These are phyloP conservation scores for Dorcoceras hygrometricum DNA, from an alignment of 257 asterid genomes.

Conservation along the genomic window DNA sequence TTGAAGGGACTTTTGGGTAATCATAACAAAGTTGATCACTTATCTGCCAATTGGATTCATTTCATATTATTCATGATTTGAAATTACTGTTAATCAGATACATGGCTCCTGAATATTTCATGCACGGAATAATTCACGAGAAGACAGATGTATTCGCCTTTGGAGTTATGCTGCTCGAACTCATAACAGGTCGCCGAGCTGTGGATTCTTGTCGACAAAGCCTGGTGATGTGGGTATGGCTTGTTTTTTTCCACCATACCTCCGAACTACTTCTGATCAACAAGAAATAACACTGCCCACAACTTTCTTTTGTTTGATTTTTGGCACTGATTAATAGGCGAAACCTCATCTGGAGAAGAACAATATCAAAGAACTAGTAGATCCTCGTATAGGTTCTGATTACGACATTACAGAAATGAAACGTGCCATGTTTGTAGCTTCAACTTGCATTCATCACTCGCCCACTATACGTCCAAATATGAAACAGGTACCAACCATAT, in stretches of 20 bases:
- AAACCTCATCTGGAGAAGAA: slow-evolving; percentile 76
- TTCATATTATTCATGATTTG: background rate
- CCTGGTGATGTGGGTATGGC: slow-evolving; percentile 94
- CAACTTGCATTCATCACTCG: slow-evolving; percentile 77
- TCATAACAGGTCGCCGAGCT: slow-evolving; percentile 89
- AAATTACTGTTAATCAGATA: slow-evolving; percentile 41
- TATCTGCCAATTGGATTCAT: background rate
- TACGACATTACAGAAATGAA: slow-evolving; percentile 60
- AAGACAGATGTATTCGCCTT: slow-evolving; percentile 93
- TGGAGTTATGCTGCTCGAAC: slow-evolving; percentile 86
- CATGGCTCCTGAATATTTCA: slow-evolving; percentile 98
- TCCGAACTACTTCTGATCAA: background rate
- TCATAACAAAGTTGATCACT: background rate
- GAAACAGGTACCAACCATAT: slow-evolving; percentile 50
- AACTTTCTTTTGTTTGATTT: background rate
- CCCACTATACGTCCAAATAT: slow-evolving; percentile 83
- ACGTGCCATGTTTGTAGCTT: slow-evolving; percentile 72
- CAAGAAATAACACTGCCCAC: background rate
- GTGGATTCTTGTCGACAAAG: slow-evolving; percentile 81
- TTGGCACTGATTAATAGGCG: slow-evolving; percentile 47
- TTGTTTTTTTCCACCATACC: background rate
- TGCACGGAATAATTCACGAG: slow-evolving; percentile 90
- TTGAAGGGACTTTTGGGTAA: slow-evolving; percentile 98
- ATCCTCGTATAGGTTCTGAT: slow-evolving; percentile 60
- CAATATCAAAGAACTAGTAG: slow-evolving; percentile 60